These are phyloP conservation scores for Pisolithus orientalis DNA, from an alignment of 768 basidiomycete species.

Conservation along the genomic window DNA sequence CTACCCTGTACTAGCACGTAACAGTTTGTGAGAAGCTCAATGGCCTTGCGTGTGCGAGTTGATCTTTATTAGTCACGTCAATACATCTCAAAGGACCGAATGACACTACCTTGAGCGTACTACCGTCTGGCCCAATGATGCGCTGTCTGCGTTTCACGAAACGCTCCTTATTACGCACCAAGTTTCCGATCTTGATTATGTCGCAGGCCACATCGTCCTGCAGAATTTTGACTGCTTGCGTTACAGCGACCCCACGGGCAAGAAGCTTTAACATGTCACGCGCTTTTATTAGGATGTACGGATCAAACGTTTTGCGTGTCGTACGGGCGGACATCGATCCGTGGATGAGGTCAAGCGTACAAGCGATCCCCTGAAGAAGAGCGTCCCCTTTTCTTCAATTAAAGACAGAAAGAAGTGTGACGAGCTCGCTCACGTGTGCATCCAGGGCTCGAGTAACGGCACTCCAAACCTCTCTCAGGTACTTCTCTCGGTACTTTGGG, in stretches of 20 bases:
- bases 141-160: slow-evolving; percentile 95
- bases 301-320: slow-evolving; percentile 95
- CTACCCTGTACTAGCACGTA: slow-evolving; percentile 98
- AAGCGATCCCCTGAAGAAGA: slow-evolving; percentile 65
- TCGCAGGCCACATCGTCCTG: slow-evolving; percentile 90
- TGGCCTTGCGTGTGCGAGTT: slow-evolving; percentile 55
- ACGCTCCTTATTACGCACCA: slow-evolving; percentile 92
- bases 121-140: slow-evolving; percentile 96
- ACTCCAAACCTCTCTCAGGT: slow-evolving; percentile 91
- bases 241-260: slow-evolving; percentile 83
- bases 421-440: slow-evolving; percentile 46
- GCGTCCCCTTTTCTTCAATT: background rate
- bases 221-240: slow-evolving; percentile 82
- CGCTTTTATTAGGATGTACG: slow-evolving; percentile 93
- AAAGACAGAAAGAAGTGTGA: slow-evolving; percentile 10
- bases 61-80: slow-evolving; percentile 1
- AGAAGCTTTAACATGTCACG: slow-evolving; percentile 94
- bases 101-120: slow-evolving; percentile 78
- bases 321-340: slow-evolving; percentile 97
- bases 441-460: slow-evolving; percentile 84
- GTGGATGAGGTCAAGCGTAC: slow-evolving; percentile 90
- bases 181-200: slow-evolving; percentile 94
- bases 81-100: background rate
- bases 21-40: slow-evolving; percentile 92
- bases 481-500: slow-evolving; percentile 97